Evolutionary conservation across 2,329 filamentous ascomycete species (phyloP).

Genomic region (Metarhizium sp.): DNA sequence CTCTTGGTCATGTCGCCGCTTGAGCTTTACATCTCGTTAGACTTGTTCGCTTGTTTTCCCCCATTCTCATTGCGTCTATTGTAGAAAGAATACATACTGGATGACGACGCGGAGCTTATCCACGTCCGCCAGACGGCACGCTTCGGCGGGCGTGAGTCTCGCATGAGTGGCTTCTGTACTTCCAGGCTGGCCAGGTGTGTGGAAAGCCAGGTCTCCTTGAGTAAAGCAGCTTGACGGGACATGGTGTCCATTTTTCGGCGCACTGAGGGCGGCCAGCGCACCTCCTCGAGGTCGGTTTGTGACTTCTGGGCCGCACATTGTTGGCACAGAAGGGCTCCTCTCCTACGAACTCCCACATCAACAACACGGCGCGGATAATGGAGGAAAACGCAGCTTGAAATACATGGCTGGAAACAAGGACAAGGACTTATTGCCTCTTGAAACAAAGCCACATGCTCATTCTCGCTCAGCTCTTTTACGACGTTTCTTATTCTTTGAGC

Average conservation of each 20-base stretch:
- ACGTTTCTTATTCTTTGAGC: background rate
- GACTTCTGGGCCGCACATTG: conserved; percentile 36
- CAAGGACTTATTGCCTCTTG: background rate
- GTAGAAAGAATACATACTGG: conserved; percentile 26
- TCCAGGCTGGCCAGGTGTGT: conserved; percentile 28
- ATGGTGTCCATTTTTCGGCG: conserved; percentile 11
- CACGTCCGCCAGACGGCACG: conserved; percentile 8
- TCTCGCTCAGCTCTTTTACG: background rate
- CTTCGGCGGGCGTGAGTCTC: conserved; percentile 25
- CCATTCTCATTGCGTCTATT: too few species aligned
- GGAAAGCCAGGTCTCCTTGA: conserved; percentile 32
- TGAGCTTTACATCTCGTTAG: conserved; percentile 17
- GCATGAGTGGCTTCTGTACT: conserved; percentile 32
- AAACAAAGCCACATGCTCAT: conserved; percentile 4
- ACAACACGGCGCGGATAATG: background rate
- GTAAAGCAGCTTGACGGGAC: conserved; percentile 5
- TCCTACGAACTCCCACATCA: background rate
- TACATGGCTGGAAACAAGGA: background rate
- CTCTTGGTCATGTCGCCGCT: conserved; percentile 33
- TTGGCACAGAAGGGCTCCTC: background rate
- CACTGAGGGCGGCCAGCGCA: conserved; percentile 34
- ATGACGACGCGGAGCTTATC: conserved; percentile 29
- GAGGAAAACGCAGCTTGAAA: too few species aligned
- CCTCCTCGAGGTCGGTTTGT: conserved; percentile 33
- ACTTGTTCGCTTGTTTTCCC: too few species aligned